Percentiles rank a stretch among this genome's conserved stretches.
These are phyloP conservation scores for Heterobasidion parviporum DNA, from an alignment of 1,284 basidiomycete species.

Conservation along the genomic window DNA sequence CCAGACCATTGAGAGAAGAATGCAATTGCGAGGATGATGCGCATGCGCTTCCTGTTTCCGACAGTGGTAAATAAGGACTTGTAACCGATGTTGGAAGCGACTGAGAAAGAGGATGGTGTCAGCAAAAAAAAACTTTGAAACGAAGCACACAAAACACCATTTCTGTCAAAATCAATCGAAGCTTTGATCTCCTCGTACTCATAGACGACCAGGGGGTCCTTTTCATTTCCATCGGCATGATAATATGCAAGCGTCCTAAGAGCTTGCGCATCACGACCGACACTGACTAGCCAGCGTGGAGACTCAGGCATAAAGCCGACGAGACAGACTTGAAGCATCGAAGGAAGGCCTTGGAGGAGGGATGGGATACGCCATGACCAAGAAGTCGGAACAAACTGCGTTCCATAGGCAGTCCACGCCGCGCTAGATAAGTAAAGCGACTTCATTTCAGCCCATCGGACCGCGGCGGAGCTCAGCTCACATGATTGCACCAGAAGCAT, in stretches of 20 bases:
- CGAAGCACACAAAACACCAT: conserved; percentile 14
- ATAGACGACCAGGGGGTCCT: conserved; percentile 63
- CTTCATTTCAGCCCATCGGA: neutral
- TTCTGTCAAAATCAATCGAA: conserved; percentile 57
- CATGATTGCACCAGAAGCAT: conserved; percentile 72
- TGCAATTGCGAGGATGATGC: conserved; percentile 60
- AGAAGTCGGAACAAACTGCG: conserved; percentile 51
- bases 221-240: conserved; percentile 61
- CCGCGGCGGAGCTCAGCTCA: conserved; percentile 20
- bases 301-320: conserved; percentile 63
- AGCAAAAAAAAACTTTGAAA: neutral
- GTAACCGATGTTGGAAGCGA: conserved; percentile 53
- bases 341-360: conserved; percentile 54
- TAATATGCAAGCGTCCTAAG: conserved; percentile 60
- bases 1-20: conserved; percentile 75
- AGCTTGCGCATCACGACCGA: conserved; percentile 56
- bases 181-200: conserved; percentile 74
- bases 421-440: conserved; percentile 30
- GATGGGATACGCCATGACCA: conserved; percentile 78
- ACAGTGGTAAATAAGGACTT: conserved; percentile 45
- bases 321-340: conserved; percentile 50
- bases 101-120: conserved; percentile 12
- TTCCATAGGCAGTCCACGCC: conserved; percentile 71
- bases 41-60: conserved; percentile 62
- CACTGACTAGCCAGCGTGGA: conserved; percentile 62